phyloP scores from a whole-genome alignment of 371 early-diverging fungal genomes.

The Neoconidiobolus thromboides region DNA sequence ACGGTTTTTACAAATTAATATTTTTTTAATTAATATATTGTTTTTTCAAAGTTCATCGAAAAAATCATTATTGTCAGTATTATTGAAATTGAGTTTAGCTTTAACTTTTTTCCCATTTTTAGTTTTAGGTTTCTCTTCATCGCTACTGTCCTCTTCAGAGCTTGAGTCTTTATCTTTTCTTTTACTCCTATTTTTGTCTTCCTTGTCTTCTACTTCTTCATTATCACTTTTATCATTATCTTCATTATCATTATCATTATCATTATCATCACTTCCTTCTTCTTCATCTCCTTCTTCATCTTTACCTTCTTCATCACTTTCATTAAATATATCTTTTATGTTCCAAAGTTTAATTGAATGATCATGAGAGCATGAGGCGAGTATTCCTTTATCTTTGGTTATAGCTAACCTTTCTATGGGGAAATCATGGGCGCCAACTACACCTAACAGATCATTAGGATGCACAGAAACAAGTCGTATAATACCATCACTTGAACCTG shows the following conservation, averaged over 20 bases:
- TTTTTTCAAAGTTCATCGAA: no score
- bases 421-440: slow-evolving; percentile 72
- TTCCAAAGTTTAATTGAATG: slow-evolving; percentile 71
- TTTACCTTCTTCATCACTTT: slow-evolving; percentile 20
- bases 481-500: slow-evolving; percentile 82
- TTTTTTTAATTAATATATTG: no score
- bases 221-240: neutral
- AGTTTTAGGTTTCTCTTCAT: no score
- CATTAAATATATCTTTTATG: slow-evolving; percentile 30
- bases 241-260: neutral
- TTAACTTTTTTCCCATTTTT: no score
- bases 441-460: slow-evolving; percentile 35
- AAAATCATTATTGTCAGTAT: no score
- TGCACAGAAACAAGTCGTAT: slow-evolving; percentile 21
- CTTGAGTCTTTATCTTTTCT: no score
- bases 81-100: no score
- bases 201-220: neutral
- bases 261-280: neutral
- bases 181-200: neutral
- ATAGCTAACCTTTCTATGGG: slow-evolving; percentile 60
- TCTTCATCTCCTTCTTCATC: slow-evolving; percentile 10
- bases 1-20: no score
- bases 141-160: no score
- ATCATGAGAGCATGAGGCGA: slow-evolving; percentile 73
- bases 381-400: slow-evolving; percentile 36